Conservation (phyloP, 345 rosid species). For the Trapa incisa region DNA sequence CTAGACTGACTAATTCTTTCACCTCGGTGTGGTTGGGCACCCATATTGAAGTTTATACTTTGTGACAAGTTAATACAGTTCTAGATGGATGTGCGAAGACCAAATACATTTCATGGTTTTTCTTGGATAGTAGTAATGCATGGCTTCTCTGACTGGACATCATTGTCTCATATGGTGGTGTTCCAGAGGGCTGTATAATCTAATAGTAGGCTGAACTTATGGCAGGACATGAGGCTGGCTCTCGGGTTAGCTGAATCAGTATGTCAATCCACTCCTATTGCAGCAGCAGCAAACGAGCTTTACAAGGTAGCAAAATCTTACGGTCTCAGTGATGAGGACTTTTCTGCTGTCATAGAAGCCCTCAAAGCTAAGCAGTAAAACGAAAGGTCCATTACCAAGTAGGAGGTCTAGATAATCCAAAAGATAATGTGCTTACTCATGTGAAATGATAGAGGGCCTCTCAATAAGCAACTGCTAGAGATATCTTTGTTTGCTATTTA, state of each 20-base stretch:
- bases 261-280: constrained; percentile 76
- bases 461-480: too few species aligned
- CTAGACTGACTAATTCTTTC: neutral
- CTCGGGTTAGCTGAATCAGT: constrained; percentile 82
- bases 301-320: constrained; percentile 76
- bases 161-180: neutral
- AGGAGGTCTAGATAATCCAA: neutral
- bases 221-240: constrained; percentile 84
- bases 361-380: constrained; percentile 37
- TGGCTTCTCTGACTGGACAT: neutral
- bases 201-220: neutral
- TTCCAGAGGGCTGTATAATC: neutral
- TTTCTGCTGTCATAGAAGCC: constrained; percentile 87
- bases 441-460: too few species aligned
- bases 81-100: neutral
- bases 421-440: too few species aligned
- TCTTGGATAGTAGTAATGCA: neutral
- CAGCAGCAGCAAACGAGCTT: constrained; percentile 81
- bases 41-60: neutral
- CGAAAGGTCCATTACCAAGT: neutral
- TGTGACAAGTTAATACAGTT: neutral
- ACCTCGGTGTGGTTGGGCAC: neutral
- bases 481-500: too few species aligned
- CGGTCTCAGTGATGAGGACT: constrained; percentile 74
- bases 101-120: neutral